Evolutionary conservation across 1,139 yeast genomes (phyloP), one percentile per base, ranked within the genome.

Genomic region (Blastobotrys proliferans): DNA sequence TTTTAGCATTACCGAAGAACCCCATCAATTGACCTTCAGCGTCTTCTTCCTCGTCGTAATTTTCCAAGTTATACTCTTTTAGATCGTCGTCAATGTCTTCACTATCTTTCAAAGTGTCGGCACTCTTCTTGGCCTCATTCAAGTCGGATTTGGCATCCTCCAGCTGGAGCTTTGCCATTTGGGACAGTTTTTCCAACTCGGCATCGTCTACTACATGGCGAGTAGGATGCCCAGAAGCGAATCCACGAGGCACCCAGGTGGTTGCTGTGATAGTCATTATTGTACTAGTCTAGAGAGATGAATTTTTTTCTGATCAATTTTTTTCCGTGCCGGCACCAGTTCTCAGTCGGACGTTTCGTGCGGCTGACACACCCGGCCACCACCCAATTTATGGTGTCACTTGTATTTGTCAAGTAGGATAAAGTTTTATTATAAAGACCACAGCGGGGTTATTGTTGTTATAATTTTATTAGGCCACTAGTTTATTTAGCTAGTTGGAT

Each of bases 241-340:
- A 84, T 9, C 99, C 99, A 58, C 96, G 77, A 39, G 97, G 97
- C 26, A 92, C 96, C 97, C 98, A 92, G 41, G 83, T 70, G 40
- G 94, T 82, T 25, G 97, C 83, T 40, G 98, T 88, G 53, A 92
- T 82, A 95, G 94, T 88, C 35, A 38, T 52, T 32, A 40, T 27
- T 22, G 14, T n/a, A 27, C n/a, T n/a, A n/a, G n/a, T n/a, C n/a
- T n/a, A n/a, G n/a, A n/a, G n/a, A n/a, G n/a, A n/a, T n/a, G n/a
- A n/a, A n/a, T n/a, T n/a, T n/a, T n/a, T n/a, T n/a, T n/a, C n/a
- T n/a, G n/a, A n/a, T n/a, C n/a, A n/a, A n/a, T n/a, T n/a, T n/a
- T n/a, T n/a, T n/a, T n/a, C n/a, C n/a, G n/a, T n/a, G n/a, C n/a
- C n/a, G n/a, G n/a, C n/a, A n/a, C n/a, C n/a, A n/a, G n/a, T n/a